A percentile compares a stretch with the other conserved stretches of the same genome.
phyloP scores from a whole-genome alignment of 345 rosid species.

The Hypericum perforatum region DNA sequence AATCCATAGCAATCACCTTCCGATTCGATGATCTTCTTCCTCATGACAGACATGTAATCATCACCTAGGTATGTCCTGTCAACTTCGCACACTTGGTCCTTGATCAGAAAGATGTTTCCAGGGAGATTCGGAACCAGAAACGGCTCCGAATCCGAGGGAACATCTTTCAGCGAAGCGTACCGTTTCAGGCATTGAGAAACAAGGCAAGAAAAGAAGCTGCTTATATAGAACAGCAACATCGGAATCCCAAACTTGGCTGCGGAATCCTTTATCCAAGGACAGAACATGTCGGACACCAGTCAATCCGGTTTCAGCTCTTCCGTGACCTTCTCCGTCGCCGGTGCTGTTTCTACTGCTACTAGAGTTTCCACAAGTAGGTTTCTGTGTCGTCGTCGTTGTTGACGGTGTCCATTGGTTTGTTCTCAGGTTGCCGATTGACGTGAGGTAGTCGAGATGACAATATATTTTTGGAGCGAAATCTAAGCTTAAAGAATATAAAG shows the following conservation, averaged over 20 bases:
- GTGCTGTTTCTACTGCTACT: too few species aligned
- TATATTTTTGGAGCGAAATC: too few species aligned
- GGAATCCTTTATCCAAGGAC: constrained; percentile 1
- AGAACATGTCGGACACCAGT: not conserved
- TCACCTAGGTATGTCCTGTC: not conserved
- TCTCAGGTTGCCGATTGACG: too few species aligned
- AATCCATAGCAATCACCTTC: constrained; percentile 25
- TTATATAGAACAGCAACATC: not conserved
- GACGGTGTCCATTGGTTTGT: too few species aligned
- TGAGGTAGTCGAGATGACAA: too few species aligned
- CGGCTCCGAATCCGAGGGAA: not conserved
- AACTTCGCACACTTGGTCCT: not conserved
- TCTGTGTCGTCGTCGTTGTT: too few species aligned
- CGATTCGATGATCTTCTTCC: constrained; percentile 1
- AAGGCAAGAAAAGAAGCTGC: not conserved
- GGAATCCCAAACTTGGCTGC: constrained; percentile 4
- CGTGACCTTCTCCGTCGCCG: not conserved
- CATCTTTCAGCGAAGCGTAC: not conserved
- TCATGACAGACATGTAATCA: not conserved
- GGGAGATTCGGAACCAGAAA: not conserved
- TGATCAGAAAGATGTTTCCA: not conserved
- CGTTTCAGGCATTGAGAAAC: not conserved
- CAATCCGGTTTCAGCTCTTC: not conserved
- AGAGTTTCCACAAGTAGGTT: too few species aligned
- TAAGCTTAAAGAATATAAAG: too few species aligned